Evolutionary conservation across 768 basidiomycete species (phyloP).

Genomic region (Pulveroboletus sp.): DNA sequence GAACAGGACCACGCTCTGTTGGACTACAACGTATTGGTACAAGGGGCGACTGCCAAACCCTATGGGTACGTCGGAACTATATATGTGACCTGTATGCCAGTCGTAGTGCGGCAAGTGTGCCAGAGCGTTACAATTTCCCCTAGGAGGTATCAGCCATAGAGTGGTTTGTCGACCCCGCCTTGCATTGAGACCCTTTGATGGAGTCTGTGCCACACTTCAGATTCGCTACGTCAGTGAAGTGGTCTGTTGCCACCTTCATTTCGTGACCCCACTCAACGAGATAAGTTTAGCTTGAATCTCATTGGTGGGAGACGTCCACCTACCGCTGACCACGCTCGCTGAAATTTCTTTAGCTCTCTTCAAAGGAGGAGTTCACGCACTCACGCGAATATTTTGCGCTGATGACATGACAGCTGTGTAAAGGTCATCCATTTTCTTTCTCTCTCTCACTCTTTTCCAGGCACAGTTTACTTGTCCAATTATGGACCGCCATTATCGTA

Average conservation of each 20-base stretch:
- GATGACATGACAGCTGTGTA: constrained; percentile 4
- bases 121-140: too few species aligned
- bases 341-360: constrained; percentile 11
- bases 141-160: constrained; percentile 16
- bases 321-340: neutral
- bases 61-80: too few species aligned
- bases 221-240: constrained; percentile 23
- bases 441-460: constrained; percentile 3
- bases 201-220: neutral
- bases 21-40: too few species aligned
- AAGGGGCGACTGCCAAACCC: too few species aligned
- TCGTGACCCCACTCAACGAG: too few species aligned
- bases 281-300: constrained; percentile 10
- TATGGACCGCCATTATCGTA: neutral
- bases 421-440: neutral
- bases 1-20: too few species aligned
- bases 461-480: constrained; percentile 5
- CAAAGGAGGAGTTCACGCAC: neutral
- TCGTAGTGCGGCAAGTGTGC: too few species aligned
- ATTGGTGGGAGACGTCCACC: neutral
- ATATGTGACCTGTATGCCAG: too few species aligned
- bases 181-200: neutral
- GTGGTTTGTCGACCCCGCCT: constrained; percentile 11
- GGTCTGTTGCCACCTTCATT: too few species aligned
- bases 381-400: neutral